phyloP scores from a whole-genome alignment of 2,329 filamentous ascomycete species.

The Gliomastix tumulicola region DNA sequence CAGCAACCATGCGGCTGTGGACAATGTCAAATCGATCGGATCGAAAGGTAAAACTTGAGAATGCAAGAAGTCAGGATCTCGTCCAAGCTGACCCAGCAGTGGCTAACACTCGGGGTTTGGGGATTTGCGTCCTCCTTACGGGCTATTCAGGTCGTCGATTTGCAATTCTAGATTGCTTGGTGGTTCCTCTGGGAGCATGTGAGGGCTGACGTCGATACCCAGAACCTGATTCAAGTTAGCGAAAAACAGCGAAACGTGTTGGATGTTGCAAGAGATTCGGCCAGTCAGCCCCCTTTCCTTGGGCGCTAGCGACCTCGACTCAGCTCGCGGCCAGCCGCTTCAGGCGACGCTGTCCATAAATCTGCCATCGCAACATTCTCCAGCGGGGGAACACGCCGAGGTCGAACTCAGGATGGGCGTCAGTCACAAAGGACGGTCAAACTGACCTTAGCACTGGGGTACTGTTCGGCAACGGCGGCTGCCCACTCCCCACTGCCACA shows the following conservation, averaged over 20 bases:
- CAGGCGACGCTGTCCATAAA: no score
- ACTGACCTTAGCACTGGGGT: constrained; percentile 58
- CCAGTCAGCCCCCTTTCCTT: no score
- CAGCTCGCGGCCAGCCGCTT: no score
- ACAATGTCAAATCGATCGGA: constrained; percentile 73
- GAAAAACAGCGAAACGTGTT: no score
- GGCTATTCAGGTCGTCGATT: constrained; percentile 64
- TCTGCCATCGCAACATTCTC: no score
- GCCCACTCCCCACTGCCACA: constrained; percentile 69
- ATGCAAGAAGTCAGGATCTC: background rate
- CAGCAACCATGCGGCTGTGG: constrained; percentile 67
- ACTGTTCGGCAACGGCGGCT: constrained; percentile 55
- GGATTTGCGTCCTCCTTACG: constrained; percentile 27
- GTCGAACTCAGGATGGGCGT: no score
- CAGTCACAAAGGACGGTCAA: constrained; percentile 1
- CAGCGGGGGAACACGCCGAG: no score
- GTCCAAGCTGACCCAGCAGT: background rate
- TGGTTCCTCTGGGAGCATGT: constrained; percentile 57
- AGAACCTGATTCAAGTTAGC: constrained; percentile 44
- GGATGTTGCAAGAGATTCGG: no score
- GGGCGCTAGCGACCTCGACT: no score
- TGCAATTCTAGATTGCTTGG: constrained; percentile 65
- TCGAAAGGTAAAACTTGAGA: constrained; percentile 58
- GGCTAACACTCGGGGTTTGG: no score
- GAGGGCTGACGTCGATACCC: constrained; percentile 65